These are phyloP conservation scores for Chrysanthemum makinoi DNA, from an alignment of 129 eudicot genomes.

Conservation along the genomic window DNA sequence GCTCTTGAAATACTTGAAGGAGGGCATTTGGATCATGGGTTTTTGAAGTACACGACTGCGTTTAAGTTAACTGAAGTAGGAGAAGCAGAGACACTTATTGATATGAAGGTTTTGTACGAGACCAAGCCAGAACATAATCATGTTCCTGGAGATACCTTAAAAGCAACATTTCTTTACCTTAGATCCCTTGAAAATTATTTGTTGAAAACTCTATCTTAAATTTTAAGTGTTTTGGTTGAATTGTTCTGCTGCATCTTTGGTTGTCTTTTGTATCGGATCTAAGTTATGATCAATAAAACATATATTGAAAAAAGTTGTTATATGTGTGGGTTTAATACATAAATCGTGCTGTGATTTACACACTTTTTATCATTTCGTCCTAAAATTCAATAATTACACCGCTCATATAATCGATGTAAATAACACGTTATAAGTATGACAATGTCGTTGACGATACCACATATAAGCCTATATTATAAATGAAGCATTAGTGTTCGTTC, in stretches of 20 bases:
- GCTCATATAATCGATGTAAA: too few relatives aligned
- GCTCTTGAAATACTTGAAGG: conserved; percentile 47
- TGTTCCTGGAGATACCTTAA: conserved; percentile 31
- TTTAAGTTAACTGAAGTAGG: conserved; percentile 36
- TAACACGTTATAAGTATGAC: not conserved
- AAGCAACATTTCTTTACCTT: conserved; percentile 34
- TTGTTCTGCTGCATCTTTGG: not conserved
- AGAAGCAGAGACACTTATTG: conserved; percentile 36
- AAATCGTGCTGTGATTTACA: too few relatives aligned
- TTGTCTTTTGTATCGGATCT: not conserved
- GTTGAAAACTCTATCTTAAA: conserved; percentile 11
- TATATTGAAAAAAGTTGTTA: not conserved
- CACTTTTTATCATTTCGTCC: too few relatives aligned
- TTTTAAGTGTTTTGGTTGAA: not conserved
- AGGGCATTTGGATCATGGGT: conserved; percentile 45
- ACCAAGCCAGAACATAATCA: conserved; percentile 32
- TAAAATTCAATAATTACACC: too few relatives aligned
- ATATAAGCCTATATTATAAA: not conserved
- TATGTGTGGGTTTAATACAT: too few relatives aligned
- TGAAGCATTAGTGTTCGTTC: not conserved
- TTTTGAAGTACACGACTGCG: conserved; percentile 27
- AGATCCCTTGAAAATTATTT: conserved; percentile 29
- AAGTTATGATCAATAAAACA: not conserved
- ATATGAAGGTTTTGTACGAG: conserved; percentile 42
- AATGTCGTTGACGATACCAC: not conserved